These are phyloP conservation scores for Clavulina sp. DNA, from an alignment of 768 basidiomycete genomes.

Conservation along the genomic window DNA sequence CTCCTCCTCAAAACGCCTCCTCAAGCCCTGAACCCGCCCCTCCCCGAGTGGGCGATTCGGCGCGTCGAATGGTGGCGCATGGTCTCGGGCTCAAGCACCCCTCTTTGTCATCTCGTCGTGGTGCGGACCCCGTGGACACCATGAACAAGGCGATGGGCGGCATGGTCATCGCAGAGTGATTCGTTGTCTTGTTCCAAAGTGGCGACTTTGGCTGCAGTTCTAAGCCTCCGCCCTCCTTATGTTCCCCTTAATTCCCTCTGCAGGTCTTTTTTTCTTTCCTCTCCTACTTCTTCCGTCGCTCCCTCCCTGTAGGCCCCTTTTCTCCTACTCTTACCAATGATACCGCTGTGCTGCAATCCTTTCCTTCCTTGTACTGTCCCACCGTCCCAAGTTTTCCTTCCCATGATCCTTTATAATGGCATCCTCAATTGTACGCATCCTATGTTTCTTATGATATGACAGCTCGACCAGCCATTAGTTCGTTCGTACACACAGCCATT, in stretches of 20 bases:
- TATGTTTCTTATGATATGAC: too few species aligned
- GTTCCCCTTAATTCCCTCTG: too few species aligned
- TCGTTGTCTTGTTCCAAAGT: too few species aligned
- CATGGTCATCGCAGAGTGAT: slow-evolving; percentile 53
- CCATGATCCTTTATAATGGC: background rate
- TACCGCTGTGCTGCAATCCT: background rate
- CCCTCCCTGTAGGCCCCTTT: background rate
- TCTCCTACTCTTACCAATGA: background rate
- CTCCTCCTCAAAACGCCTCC: background rate
- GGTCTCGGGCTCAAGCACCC: slow-evolving; percentile 75
- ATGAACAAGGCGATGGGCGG: slow-evolving; percentile 63
- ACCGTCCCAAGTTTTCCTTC: background rate
- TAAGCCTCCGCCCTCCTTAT: background rate
- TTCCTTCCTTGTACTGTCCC: background rate
- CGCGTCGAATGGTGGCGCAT: slow-evolving; percentile 75
- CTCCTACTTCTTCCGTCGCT: background rate
- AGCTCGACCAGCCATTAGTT: too few species aligned
- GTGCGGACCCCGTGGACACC: slow-evolving; percentile 27
- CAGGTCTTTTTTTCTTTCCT: background rate
- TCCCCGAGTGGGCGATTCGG: slow-evolving; percentile 77
- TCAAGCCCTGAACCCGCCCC: slow-evolving; percentile 12
- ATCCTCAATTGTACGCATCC: background rate
- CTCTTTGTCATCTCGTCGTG: slow-evolving; percentile 16
- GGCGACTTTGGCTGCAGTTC: background rate
- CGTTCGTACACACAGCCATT: too few species aligned